phyloP scores from a whole-genome alignment of 208 protist species.

The Wallacemonas sp. region DNA sequence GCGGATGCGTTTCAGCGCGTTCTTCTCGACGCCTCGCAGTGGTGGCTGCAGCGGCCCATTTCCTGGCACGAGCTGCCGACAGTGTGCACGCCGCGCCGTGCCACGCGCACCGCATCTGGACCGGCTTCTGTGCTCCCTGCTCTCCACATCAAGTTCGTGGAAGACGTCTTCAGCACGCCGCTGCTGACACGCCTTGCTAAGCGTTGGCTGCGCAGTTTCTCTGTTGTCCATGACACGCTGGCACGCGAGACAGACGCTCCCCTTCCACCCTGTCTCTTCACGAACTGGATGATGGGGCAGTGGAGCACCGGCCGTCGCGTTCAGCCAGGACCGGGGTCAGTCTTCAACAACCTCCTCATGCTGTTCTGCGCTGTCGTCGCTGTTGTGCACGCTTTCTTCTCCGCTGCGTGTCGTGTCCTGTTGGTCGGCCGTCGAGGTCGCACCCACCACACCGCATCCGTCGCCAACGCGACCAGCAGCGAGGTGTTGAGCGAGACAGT shows the following conservation, averaged over 20 bases:
- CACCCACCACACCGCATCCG: too few species aligned
- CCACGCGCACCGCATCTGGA: conserved; percentile 1
- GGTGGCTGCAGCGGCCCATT: conserved; percentile 58
- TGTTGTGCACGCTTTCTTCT: too few species aligned
- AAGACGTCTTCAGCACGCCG: conserved; percentile 9
- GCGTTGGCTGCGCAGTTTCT: not conserved
- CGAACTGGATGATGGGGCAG: not conserved
- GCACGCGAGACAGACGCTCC: not conserved
- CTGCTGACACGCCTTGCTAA: not conserved
- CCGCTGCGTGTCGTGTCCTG: too few species aligned
- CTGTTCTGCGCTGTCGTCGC: not conserved
- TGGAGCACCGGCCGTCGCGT: too few species aligned
- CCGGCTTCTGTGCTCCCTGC: not conserved
- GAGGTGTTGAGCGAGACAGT: too few species aligned
- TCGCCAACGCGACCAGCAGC: too few species aligned
- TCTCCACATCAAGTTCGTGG: conserved; percentile 17
- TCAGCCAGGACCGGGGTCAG: not conserved
- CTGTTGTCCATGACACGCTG: not conserved
- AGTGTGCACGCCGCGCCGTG: not conserved
- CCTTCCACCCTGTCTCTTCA: not conserved
- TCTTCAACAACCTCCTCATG: not conserved
- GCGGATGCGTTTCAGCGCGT: conserved; percentile 17
- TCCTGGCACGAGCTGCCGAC: conserved; percentile 30
- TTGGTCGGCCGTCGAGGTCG: too few species aligned
- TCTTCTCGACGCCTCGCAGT: conserved; percentile 36